Percentiles rank a stretch among this genome's conserved stretches.
phyloP scores from a whole-genome alignment of 345 rosid genomes.

The Iberis pinnata region DNA sequence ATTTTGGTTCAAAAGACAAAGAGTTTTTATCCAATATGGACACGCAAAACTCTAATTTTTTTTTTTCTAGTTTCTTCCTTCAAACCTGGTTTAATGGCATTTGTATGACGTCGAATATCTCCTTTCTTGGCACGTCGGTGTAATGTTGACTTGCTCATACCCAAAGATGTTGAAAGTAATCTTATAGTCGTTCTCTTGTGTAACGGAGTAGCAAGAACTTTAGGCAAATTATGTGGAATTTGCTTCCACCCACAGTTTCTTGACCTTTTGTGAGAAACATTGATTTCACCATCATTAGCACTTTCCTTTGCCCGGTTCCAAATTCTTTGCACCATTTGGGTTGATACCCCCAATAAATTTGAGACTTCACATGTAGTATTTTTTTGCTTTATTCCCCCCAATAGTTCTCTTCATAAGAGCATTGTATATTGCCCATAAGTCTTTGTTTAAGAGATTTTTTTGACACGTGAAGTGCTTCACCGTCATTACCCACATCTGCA shows the following conservation, averaged over 20 bases:
- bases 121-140: background rate
- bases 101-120: background rate
- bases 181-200: background rate
- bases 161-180: background rate
- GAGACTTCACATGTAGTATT: background rate
- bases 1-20: background rate
- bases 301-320: background rate
- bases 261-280: background rate
- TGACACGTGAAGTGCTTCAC: too few species aligned
- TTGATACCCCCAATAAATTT: background rate
- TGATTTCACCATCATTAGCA: background rate
- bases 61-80: background rate
- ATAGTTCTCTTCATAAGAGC: background rate
- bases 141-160: background rate
- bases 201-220: background rate
- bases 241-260: background rate
- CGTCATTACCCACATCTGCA: too few species aligned
- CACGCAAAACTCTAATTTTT: background rate
- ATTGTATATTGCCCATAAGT: background rate
- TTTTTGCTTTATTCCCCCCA: background rate
- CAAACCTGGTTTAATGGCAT: background rate
- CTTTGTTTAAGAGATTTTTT: background rate
- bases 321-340: background rate
- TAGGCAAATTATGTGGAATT: background rate
- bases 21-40: background rate